phyloP scores from a whole-genome alignment of 140 eudicot species.

The Cichorium intybus region DNA sequence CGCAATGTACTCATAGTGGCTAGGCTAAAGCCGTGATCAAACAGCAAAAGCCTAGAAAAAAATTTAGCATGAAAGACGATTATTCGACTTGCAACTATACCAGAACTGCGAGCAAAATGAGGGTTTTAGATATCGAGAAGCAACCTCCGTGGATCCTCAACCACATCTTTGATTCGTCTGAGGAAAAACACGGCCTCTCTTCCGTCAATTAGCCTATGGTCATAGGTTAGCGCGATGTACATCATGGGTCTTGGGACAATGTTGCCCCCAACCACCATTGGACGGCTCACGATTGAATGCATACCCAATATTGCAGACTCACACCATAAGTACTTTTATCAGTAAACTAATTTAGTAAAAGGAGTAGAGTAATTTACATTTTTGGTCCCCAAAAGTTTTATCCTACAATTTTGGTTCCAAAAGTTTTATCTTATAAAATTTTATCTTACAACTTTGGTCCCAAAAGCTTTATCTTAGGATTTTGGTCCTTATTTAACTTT shows the following conservation, averaged over 20 bases:
- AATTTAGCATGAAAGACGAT: neutral
- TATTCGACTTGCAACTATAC: slow-evolving; percentile 28
- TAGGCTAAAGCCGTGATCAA: slow-evolving; percentile 16
- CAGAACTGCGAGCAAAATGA: slow-evolving; percentile 18
- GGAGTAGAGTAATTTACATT: neutral
- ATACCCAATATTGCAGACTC: slow-evolving; percentile 89
- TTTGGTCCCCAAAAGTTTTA: neutral
- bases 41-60: slow-evolving; percentile 30
- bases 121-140: slow-evolving; percentile 60
- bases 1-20: slow-evolving; percentile 15
- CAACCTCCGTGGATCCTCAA: slow-evolving; percentile 90
- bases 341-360: neutral
- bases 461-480: too few species aligned
- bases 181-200: slow-evolving; percentile 98
- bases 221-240: slow-evolving; percentile 95
- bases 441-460: too few species aligned
- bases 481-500: too few species aligned
- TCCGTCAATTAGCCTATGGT: slow-evolving; percentile 97
- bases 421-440: too few species aligned
- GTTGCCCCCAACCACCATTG: slow-evolving; percentile 96
- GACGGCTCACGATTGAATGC: slow-evolving; percentile 88
- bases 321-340: neutral
- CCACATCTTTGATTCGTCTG: slow-evolving; percentile 88
- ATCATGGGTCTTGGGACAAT: slow-evolving; percentile 93
- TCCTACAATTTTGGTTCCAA: too few species aligned